These are phyloP conservation scores for Stellera chamaejasme DNA, from an alignment of 345 rosid species.

Conservation along the genomic window DNA sequence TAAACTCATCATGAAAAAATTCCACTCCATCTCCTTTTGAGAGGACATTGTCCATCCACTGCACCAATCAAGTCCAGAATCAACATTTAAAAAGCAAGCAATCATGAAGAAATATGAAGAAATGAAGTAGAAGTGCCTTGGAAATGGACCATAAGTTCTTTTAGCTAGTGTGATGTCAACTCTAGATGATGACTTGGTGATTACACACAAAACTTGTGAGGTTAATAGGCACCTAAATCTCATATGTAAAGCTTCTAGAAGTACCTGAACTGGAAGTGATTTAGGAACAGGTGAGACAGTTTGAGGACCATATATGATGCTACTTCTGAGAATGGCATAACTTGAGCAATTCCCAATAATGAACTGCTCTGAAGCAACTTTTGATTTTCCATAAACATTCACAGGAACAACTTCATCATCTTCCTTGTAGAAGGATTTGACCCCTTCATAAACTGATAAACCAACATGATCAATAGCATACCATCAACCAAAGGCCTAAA, in stretches of 20 bases:
- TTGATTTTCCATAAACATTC: conserved; percentile 82
- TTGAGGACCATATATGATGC: conserved; percentile 83
- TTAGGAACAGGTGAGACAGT: conserved; percentile 81
- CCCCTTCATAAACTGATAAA: conserved; percentile 68
- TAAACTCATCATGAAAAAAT: conserved; percentile 76
- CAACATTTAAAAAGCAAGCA: background rate
- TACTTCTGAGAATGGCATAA: conserved; percentile 77
- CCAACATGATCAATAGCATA: background rate
- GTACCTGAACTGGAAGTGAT: conserved; percentile 83
- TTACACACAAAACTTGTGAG: too few relatives aligned
- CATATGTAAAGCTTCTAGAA: background rate
- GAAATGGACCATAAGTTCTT: background rate
- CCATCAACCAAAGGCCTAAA: conserved; percentile 3
- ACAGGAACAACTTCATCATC: conserved; percentile 69
- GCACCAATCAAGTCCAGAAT: conserved; percentile 14
- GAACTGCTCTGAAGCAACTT: conserved; percentile 71
- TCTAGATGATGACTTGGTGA: too few relatives aligned
- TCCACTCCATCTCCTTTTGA: conserved; percentile 58
- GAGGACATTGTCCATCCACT: conserved; percentile 85
- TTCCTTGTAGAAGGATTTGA: conserved; percentile 88
- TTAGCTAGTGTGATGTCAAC: background rate
- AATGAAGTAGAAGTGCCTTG: background rate
- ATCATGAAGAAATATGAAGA: too few relatives aligned
- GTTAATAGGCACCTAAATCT: background rate
- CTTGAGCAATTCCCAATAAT: conserved; percentile 48